phyloP scores from a whole-genome alignment of 1,139 yeast species.

The Diutina rugosa region DNA sequence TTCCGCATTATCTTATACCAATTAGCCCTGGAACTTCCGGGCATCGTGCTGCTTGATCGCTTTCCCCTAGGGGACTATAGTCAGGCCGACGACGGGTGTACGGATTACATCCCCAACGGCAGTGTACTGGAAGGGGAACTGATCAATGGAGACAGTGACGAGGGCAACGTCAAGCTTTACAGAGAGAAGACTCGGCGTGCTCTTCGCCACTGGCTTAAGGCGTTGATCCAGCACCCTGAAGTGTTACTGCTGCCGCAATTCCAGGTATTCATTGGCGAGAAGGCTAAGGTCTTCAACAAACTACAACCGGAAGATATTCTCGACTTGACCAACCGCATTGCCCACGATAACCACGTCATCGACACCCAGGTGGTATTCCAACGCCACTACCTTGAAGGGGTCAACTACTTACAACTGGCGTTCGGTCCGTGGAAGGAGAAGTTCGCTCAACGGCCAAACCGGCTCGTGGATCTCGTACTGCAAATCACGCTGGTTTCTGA shows the following conservation, averaged over 20 bases:
- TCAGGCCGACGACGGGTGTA: neutral
- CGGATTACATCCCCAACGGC: neutral
- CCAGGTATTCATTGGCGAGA: neutral
- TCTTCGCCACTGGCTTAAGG: neutral
- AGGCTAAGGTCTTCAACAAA: neutral
- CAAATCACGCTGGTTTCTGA: neutral
- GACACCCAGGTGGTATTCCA: neutral
- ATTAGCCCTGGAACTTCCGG: neutral
- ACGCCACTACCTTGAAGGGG: neutral
- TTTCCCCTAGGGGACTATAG: neutral
- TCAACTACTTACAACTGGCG: neutral
- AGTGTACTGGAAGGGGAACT: neutral
- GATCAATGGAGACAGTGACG: neutral
- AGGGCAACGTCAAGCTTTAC: neutral
- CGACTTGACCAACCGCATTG: neutral
- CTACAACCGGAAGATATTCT: neutral
- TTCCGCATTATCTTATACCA: neutral
- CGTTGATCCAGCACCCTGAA: neutral
- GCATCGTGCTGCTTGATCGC: neutral
- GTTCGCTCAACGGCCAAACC: neutral
- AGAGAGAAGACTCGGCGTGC: neutral
- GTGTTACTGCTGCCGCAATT: neutral
- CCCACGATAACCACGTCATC: neutral
- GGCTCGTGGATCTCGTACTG: neutral
- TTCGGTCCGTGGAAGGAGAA: neutral